phyloP scores from a whole-genome alignment of 805 yeast genomes.

The Metschnikowia shivogae region DNA sequence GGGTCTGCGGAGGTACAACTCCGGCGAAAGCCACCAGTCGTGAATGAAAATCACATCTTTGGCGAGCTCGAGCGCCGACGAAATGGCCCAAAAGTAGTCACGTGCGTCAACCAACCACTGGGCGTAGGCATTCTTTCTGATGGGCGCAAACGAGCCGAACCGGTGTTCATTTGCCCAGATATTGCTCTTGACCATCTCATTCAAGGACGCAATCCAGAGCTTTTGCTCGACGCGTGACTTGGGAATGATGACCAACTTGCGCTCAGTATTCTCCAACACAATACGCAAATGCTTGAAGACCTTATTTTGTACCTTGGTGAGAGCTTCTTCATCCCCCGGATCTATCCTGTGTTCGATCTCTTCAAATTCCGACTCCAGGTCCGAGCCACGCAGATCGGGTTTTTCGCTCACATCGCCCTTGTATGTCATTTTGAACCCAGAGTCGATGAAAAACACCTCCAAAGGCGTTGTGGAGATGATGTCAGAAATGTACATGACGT shows the following conservation, averaged over 20 bases:
- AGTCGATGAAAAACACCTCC: conserved; percentile 89
- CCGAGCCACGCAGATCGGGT: conserved; percentile 20
- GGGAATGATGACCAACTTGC: conserved; percentile 70
- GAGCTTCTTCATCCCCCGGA: conserved; percentile 18
- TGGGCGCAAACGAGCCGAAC: conserved; percentile 90
- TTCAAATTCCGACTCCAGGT: conserved; percentile 43
- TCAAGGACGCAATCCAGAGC: conserved; percentile 73
- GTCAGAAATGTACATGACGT: conserved; percentile 79
- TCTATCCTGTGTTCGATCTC: conserved; percentile 24
- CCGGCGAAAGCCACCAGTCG: conserved; percentile 99
- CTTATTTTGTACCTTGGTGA: conserved; percentile 31
- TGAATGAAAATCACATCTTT: conserved; percentile 89
- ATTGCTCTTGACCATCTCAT: conserved; percentile 61
- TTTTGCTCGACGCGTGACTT: conserved; percentile 60
- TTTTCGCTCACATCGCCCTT: conserved; percentile 35
- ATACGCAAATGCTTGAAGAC: conserved; percentile 51
- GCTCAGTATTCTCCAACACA: conserved; percentile 67
- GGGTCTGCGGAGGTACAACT: conserved; percentile 86
- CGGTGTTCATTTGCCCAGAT: conserved; percentile 73
- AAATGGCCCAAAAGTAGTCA: conserved; percentile 94
- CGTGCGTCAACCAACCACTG: conserved; percentile 97
- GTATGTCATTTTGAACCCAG: conserved; percentile 55
- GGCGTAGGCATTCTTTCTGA: conserved; percentile 77
- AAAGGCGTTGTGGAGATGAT: conserved; percentile 81
- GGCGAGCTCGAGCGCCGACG: conserved; percentile 90